Evolutionary conservation across 1,284 basidiomycete genomes (phyloP), one percentile per base, ranked within the genome.

Genomic region (Austroboletus rostrupii): DNA sequence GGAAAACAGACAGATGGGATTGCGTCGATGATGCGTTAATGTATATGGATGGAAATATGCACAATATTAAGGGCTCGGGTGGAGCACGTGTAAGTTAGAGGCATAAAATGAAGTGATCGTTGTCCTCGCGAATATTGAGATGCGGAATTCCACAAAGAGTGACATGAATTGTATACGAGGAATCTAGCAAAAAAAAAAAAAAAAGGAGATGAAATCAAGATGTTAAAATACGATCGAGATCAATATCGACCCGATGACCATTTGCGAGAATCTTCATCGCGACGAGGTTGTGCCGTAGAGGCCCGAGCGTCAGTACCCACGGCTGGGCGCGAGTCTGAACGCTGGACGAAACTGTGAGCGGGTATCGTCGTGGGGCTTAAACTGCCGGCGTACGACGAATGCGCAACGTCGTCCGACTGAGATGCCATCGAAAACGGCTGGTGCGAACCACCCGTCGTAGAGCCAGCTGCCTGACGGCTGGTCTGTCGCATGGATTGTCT

Each of bases 401-500:
- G 65, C 0, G 45, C 41, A 3, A 56, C 61, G 26, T 68, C 61
- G 44, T 77, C 75, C 16, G 64, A 37, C 43, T 73, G 74, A 41
- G 73, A 62, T 11, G 73, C 53, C 48, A 75, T 65, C n/a, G 74
- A 62, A 61, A 78, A 83, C 3, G 79, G 68, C 47, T 81, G 80
- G 53, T 79, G 78, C 43, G 76, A 65, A 37, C 69, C 67, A 16
- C 75, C 70, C 45, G 67, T 59, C 26, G 64, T 60, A 42, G 74
- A 61, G 50, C 72, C 72, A 6, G 77, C 74, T 38, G 80, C 72
- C 61, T 85, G 81, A 47, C 85, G 82, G 55, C 80, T 80, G 14
- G 82, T 85, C 68, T 87, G 85, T 48, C 86, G 77, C 81, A 84
- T 85, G 16, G 85, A 80, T 65, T 90, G 88, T 49, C 87, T 75